Percentiles rank a stretch among this genome's conserved stretches.
Conservation (phyloP, 768 basidiomycete genomes). For the Clathrus columnatus region DNA sequence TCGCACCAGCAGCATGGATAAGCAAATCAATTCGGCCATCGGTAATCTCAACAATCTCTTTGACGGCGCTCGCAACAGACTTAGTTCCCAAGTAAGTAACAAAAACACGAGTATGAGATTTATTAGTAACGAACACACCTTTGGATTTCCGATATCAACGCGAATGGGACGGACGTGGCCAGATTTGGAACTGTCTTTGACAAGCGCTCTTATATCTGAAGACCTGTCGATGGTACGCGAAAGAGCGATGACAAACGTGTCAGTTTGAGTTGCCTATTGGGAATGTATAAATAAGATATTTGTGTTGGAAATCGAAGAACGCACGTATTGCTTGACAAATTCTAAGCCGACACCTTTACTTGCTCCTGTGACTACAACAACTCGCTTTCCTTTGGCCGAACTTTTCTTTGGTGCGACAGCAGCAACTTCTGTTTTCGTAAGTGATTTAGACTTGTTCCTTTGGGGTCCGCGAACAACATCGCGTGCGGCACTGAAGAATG, state of each 20-base stretch:
- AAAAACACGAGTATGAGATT: background rate
- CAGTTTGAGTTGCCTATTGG: background rate
- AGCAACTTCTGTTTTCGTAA: background rate
- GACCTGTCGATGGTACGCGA: constrained; percentile 7
- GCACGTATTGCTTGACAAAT: constrained; percentile 9
- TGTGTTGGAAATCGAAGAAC: background rate
- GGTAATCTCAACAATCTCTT: constrained; percentile 5
- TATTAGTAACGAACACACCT: background rate
- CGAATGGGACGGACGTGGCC: constrained; percentile 6
- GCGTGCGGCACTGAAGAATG: constrained; percentile 3
- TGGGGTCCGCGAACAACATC: background rate
- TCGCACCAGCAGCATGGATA: constrained; percentile 3
- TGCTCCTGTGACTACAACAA: constrained; percentile 7
- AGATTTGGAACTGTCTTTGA: background rate
- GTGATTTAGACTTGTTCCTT: background rate
- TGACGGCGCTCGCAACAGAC: constrained; percentile 4
- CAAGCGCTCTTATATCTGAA: background rate
- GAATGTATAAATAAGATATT: background rate
- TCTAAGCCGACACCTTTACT: constrained; percentile 6
- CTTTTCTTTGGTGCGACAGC: background rate
- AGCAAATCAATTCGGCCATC: constrained; percentile 7
- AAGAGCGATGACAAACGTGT: constrained; percentile 8
- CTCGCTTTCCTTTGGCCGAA: constrained; percentile 6
- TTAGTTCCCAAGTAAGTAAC: background rate
- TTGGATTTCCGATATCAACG: background rate